Evolutionary conservation across 441 rosid genomes (phyloP), one percentile per base, ranked within the genome.

Genomic region (Pelargonium australe): DNA sequence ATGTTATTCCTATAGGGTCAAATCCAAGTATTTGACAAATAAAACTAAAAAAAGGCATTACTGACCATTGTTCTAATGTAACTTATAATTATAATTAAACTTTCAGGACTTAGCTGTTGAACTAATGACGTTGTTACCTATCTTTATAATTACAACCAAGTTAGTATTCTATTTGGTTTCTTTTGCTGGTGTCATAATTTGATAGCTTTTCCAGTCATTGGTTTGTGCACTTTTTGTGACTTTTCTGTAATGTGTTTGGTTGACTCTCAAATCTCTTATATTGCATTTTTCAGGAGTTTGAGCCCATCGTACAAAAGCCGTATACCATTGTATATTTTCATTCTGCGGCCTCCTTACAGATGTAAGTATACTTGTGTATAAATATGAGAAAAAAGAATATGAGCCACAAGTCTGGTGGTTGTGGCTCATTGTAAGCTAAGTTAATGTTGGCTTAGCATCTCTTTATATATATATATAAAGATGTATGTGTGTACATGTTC

Each of bases 221-320:
- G 34, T 44, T 2, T 44, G 49, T 9, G 10, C 49, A 44, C 12
- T 44, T 44, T 13, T 7, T 2, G 8, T 44, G 8, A 13, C 1
- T 57, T 12, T 14, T 11, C 2, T 8, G 20, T 57, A 8, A 14
- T 57, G 28, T 57, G 61, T 51, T 16, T 10, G 14, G 9, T 55
- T 12, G 61, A 25, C 25, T 16, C 20, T 53, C 60, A 53, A 11
- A 28, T 20, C 61, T 68, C 75, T 69, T 31, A 68, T 57, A 17
- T 73, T 77, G 23, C 14, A 66, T 64, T 68, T 81, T 74, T 78
- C 92, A 95, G 98, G 99, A 95, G 80, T 92, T 95, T 69, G 99
- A 95, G 81, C 89, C 97, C 25, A 68, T 95, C 77, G 89, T 95
- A 71, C 95, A 92, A 78, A 95, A 90, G 85, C 96, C 99, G 76